These are phyloP conservation scores for Boletus sensibilis DNA, from an alignment of 768 basidiomycete species.

Conservation along the genomic window DNA sequence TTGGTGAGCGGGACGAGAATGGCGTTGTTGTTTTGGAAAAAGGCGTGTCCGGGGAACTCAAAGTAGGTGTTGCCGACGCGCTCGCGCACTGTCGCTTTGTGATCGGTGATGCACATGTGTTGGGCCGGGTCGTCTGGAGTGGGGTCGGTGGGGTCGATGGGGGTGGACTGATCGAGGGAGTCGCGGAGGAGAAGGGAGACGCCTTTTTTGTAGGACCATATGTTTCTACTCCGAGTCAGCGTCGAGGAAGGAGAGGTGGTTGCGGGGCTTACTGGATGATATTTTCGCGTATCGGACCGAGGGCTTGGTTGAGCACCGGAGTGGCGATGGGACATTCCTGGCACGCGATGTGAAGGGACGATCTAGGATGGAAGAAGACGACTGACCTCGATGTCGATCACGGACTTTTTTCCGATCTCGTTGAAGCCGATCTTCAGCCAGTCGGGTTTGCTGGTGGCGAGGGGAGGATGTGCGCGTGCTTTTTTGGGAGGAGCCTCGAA, in stretches of 20 bases:
- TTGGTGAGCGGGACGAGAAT: constrained; percentile 81
- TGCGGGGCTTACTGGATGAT: constrained; percentile 58
- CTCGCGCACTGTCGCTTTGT: constrained; percentile 79
- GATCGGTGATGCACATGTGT: constrained; percentile 82
- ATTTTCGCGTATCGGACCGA: constrained; percentile 57
- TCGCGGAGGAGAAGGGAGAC: constrained; percentile 91
- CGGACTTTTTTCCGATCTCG: constrained; percentile 63
- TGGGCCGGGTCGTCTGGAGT: constrained; percentile 44
- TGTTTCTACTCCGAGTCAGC: constrained; percentile 53
- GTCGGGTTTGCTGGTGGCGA: constrained; percentile 41
- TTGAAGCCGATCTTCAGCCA: constrained; percentile 93
- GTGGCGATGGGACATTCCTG: constrained; percentile 94
- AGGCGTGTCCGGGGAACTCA: constrained; percentile 83
- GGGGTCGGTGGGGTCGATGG: constrained; percentile 23
- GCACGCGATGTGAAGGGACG: background rate
- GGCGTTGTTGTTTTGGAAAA: constrained; percentile 99
- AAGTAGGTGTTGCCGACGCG: constrained; percentile 78
- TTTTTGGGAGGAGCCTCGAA: constrained; percentile 74
- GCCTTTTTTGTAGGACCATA: constrained; percentile 78
- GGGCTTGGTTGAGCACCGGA: constrained; percentile 67
- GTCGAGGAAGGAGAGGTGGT: background rate
- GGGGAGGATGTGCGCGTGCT: constrained; percentile 11
- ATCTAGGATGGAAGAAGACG: background rate
- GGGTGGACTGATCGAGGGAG: constrained; percentile 47
- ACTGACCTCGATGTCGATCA: constrained; percentile 88